Percentiles rank a stretch among this genome's conserved stretches.
These are phyloP conservation scores for Moricandia moricandioides DNA, from an alignment of 345 rosid species.

Conservation along the genomic window DNA sequence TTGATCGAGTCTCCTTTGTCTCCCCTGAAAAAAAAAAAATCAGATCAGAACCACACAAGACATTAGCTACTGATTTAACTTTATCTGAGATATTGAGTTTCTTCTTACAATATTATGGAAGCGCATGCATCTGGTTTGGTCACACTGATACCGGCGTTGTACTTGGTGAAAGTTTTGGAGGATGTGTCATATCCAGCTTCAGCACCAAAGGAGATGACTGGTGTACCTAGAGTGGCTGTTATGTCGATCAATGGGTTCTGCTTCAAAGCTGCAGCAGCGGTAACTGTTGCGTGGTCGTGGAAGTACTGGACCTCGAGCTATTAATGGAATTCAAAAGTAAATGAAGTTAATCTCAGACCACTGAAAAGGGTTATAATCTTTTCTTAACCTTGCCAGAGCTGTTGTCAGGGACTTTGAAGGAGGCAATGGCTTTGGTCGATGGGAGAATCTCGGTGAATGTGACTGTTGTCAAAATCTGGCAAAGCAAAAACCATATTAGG, in stretches of 20 bases:
- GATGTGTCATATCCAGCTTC: constrained; percentile 88
- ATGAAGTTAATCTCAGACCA: not conserved
- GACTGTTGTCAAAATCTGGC: constrained; percentile 66
- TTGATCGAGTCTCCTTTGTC: constrained; percentile 84
- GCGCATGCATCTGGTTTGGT: constrained; percentile 72
- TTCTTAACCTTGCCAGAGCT: constrained; percentile 74
- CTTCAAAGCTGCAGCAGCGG: constrained; percentile 62
- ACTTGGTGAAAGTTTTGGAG: constrained; percentile 64
- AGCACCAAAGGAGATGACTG: constrained; percentile 81
- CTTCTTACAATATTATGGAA: constrained; percentile 71
- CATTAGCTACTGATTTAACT: not conserved
- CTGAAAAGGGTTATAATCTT: not conserved
- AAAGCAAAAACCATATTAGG: not conserved
- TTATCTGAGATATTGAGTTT: not conserved
- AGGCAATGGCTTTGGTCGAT: constrained; percentile 71
- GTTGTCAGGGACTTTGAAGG: constrained; percentile 78
- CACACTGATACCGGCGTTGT: constrained; percentile 79
- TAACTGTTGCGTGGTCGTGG: constrained; percentile 77
- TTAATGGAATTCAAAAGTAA: constrained; percentile 7
- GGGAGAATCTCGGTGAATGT: constrained; percentile 75
- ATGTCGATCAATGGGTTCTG: constrained; percentile 69
- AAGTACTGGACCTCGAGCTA: constrained; percentile 87
- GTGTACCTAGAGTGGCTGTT: constrained; percentile 84
- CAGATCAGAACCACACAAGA: constrained; percentile 10
- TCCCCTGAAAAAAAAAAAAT: constrained; percentile 47